These are phyloP conservation scores for Adiantum capillusveneris DNA, from an alignment of 75 land plant genomes.

Conservation along the genomic window DNA sequence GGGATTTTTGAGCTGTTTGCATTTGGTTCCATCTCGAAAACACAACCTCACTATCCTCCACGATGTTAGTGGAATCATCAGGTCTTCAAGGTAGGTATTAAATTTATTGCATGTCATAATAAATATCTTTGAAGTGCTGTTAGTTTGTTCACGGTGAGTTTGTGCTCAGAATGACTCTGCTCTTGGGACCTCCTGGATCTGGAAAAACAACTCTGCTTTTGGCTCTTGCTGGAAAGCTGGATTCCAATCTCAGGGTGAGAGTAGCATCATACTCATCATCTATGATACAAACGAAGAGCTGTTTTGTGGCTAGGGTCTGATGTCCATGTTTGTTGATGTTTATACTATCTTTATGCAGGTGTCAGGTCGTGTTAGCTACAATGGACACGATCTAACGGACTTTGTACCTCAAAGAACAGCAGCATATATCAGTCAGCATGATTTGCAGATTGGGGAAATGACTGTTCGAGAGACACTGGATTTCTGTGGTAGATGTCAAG, in stretches of 20 bases:
- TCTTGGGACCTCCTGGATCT: conserved; percentile 73
- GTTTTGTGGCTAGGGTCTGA: too few relatives aligned
- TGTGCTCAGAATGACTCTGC: conserved; percentile 63
- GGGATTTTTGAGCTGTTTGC: conserved; percentile 24
- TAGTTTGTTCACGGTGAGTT: background rate
- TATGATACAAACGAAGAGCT: too few relatives aligned
- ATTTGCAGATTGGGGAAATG: conserved; percentile 68
- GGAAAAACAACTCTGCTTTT: conserved; percentile 76
- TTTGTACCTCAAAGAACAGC: conserved; percentile 69
- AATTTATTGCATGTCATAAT: background rate
- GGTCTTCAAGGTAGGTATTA: conserved; percentile 41
- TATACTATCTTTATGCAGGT: conserved; percentile 18
- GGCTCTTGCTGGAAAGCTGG: conserved; percentile 71
- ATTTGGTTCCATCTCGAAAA: conserved; percentile 36
- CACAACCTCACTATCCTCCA: conserved; percentile 40
- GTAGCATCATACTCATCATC: background rate
- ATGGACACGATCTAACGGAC: conserved; percentile 63
- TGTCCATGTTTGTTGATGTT: too few relatives aligned
- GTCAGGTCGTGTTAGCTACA: conserved; percentile 58
- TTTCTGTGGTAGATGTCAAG: conserved; percentile 77
- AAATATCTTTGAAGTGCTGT: background rate
- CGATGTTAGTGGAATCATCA: conserved; percentile 65
- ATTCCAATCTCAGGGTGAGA: conserved; percentile 35
- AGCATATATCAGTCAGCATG: conserved; percentile 73
- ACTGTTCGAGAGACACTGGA: conserved; percentile 79